Conservation (phyloP, 2,329 filamentous ascomycete species). For the Alternaria hordeiaustralica region DNA sequence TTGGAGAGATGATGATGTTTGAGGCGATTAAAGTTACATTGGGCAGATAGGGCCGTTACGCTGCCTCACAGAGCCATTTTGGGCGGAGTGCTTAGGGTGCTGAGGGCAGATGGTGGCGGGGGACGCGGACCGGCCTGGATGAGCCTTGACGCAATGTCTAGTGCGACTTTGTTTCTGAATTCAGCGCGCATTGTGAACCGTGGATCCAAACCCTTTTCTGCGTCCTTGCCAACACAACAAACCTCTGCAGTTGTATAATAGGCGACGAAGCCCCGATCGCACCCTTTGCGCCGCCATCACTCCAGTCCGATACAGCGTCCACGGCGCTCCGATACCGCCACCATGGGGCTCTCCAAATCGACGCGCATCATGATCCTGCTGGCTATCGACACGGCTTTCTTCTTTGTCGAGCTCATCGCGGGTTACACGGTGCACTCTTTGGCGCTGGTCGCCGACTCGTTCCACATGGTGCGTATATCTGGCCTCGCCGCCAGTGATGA, state of each 20-base stretch:
- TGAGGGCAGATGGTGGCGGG: background rate
- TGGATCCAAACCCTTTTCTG: background rate
- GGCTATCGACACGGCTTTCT: conserved; percentile 86
- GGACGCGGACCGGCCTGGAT: background rate
- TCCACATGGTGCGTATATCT: conserved; percentile 80
- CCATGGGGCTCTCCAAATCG: conserved; percentile 89
- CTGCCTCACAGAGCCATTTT: background rate
- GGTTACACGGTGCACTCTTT: conserved; percentile 88
- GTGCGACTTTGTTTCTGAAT: background rate
- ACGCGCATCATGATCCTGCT: conserved; percentile 93
- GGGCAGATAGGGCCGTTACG: background rate
- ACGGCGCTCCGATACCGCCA: conserved; percentile 20
- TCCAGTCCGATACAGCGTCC: background rate
- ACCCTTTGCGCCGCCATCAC: background rate
- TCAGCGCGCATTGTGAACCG: conserved; percentile 2
- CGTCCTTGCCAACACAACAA: background rate
- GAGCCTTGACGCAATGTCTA: conserved; percentile 3
- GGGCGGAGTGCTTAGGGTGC: background rate
- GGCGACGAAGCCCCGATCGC: background rate
- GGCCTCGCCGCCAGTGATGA: background rate
- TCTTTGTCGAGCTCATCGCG: conserved; percentile 83
- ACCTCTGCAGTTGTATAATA: background rate
- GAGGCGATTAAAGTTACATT: background rate
- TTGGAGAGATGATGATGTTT: background rate
- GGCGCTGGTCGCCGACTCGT: conserved; percentile 93